These are phyloP conservation scores for Trichoderma erinaceum DNA, from an alignment of 495 filamentous ascomycete genomes.

Conservation along the genomic window DNA sequence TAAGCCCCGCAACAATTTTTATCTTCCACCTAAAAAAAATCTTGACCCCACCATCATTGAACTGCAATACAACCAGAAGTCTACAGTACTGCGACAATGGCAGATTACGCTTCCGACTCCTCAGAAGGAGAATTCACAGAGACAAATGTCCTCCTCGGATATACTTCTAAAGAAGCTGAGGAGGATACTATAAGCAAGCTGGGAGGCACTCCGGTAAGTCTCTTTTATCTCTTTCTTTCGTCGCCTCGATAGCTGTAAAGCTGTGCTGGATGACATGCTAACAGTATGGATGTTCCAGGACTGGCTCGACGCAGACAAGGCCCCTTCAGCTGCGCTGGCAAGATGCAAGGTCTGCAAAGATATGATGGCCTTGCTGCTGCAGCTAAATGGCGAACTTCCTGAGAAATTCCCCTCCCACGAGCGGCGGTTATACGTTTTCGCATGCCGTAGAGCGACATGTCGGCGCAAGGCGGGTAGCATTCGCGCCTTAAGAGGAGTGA, in stretches of 20 bases:
- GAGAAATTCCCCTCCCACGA: constrained; percentile 81
- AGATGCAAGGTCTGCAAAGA: constrained; percentile 86
- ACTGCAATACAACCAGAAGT: background rate
- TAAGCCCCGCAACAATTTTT: constrained; percentile 16
- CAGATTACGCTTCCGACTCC: constrained; percentile 78
- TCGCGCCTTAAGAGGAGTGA: constrained; percentile 60
- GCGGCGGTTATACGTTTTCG: constrained; percentile 76
- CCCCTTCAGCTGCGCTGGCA: constrained; percentile 72
- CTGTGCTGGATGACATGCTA: background rate
- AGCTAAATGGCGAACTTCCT: constrained; percentile 86
- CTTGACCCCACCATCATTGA: constrained; percentile 19
- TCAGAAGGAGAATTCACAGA: constrained; percentile 70
- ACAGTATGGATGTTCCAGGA: constrained; percentile 43
- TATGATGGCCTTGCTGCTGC: constrained; percentile 76
- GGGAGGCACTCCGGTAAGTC: constrained; percentile 76
- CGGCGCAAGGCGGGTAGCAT: constrained; percentile 76
- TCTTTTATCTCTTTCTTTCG: constrained; percentile 8
- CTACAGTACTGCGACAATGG: constrained; percentile 49
- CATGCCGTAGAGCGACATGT: constrained; percentile 72
- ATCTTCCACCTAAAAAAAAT: constrained; percentile 23
- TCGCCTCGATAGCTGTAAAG: constrained; percentile 1
- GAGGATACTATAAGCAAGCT: constrained; percentile 86
- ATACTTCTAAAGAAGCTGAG: constrained; percentile 72
- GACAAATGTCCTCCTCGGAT: constrained; percentile 87
- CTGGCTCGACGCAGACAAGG: constrained; percentile 65